A percentile compares a stretch with the other conserved stretches of the same genome.
Evolutionary conservation across 306 rosid species (phyloP).

Genomic region (Cotoneaster glaucophyllus): DNA sequence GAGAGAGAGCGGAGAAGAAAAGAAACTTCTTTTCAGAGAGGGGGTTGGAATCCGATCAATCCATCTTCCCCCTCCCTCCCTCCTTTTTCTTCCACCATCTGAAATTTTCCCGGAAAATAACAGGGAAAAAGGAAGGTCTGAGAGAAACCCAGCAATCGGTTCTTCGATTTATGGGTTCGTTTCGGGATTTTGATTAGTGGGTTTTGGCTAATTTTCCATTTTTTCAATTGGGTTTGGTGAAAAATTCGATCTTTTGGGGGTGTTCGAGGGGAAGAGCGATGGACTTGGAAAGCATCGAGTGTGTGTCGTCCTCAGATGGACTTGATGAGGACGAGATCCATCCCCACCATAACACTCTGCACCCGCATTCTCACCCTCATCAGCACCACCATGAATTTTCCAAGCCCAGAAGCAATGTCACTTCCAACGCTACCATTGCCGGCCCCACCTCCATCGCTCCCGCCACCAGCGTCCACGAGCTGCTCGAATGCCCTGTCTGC

Average conservation of each 20-base stretch:
- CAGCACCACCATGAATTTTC: constrained; percentile 66
- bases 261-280: constrained; percentile 17
- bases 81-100: constrained; percentile 17
- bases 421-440: constrained; percentile 25
- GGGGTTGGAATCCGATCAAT: constrained; percentile 34
- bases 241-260: not conserved
- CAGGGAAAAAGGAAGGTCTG: not conserved
- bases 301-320: constrained; percentile 75
- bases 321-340: constrained; percentile 95
- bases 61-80: constrained; percentile 13
- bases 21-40: constrained; percentile 35
- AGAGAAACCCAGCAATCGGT: constrained; percentile 3
- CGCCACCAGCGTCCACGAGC: constrained; percentile 90
- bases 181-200: not conserved
- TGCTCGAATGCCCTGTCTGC: constrained; percentile 93
- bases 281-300: constrained; percentile 88
- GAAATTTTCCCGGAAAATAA: constrained; percentile 3
- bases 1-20: constrained; percentile 40
- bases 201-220: not conserved
- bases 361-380: constrained; percentile 44
- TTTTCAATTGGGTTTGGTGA: not conserved
- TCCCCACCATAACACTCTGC: constrained; percentile 34
- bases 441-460: constrained; percentile 63
- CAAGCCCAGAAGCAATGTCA: constrained; percentile 60
- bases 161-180: not conserved